Evolutionary conservation across 23 red algal species (phyloP).

Genomic region (Gracilaria gracilis): DNA sequence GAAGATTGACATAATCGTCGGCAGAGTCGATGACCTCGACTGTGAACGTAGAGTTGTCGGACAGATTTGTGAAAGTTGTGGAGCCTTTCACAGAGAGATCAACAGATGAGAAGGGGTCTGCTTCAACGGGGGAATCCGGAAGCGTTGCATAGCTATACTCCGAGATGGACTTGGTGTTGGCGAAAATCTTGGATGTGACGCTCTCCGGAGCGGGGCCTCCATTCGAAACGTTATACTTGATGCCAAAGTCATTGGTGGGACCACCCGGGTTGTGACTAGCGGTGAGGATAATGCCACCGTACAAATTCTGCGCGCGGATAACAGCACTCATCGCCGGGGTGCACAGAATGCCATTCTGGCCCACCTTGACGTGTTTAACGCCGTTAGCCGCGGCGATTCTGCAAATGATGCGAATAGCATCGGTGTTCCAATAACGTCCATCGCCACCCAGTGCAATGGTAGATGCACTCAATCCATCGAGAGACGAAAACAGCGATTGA

Average conservation of each 20-base stretch:
- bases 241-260: conserved; percentile 90
- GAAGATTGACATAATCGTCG: conserved; percentile 84
- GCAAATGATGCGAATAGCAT: conserved; percentile 88
- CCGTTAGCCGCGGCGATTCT: conserved; percentile 91
- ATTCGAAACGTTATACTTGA: conserved; percentile 94
- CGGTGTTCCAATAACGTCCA: conserved; percentile 90
- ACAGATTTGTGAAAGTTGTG: conserved; percentile 39
- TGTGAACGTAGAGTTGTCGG: conserved; percentile 53
- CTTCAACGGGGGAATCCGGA: conserved; percentile 1
- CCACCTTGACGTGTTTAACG: conserved; percentile 79
- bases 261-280: conserved; percentile 97
- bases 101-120: conserved; percentile 73
- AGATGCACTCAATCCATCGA: conserved; percentile 67
- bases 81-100: conserved; percentile 56
- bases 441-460: conserved; percentile 92
- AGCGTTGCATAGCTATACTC: conserved; percentile 74
- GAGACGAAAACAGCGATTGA: conserved; percentile 85
- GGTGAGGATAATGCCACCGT: conserved; percentile 95
- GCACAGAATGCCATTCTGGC: conserved; percentile 86
- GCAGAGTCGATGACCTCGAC: conserved; percentile 93
- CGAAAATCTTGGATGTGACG: conserved; percentile 81
- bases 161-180: conserved; percentile 65
- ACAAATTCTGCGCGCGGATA: conserved; percentile 69
- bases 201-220: conserved; percentile 93
- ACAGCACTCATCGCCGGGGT: conserved; percentile 91